A percentile compares a stretch with the other conserved stretches of the same genome.
Evolutionary conservation across 441 rosid species (phyloP).

Genomic region (Populus hybrid): DNA sequence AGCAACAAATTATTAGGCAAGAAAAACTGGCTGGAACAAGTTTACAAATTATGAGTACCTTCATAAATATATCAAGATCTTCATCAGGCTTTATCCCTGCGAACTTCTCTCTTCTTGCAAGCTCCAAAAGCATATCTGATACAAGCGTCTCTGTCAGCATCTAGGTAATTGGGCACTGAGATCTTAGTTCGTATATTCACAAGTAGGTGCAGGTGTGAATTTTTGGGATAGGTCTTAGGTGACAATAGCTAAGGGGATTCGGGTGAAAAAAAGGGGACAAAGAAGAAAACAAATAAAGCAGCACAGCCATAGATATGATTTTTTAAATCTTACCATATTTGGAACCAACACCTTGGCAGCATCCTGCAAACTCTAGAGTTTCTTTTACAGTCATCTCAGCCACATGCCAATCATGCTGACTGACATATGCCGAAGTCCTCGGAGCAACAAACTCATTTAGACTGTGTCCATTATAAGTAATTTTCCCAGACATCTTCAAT

Average conservation of each 20-base stretch:
- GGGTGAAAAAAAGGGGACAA: neutral
- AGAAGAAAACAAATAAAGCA: neutral
- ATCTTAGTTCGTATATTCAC: neutral
- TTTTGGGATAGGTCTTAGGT: neutral
- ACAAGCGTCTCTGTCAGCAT: constrained; percentile 31
- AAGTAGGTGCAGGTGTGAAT: neutral
- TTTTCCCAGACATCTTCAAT: constrained; percentile 72
- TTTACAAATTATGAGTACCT: constrained; percentile 46
- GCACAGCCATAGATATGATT: constrained; percentile 1
- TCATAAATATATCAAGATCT: constrained; percentile 98
- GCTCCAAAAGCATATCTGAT: constrained; percentile 91
- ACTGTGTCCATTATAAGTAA: constrained; percentile 78
- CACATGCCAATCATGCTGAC: constrained; percentile 94
- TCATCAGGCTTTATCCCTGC: constrained; percentile 96
- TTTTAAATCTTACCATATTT: constrained; percentile 67
- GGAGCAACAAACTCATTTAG: constrained; percentile 85
- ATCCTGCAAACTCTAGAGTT: constrained; percentile 84
- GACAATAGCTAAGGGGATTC: neutral
- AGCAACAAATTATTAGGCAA: neutral
- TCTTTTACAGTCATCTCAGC: constrained; percentile 97
- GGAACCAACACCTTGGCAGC: constrained; percentile 96
- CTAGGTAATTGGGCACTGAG: constrained; percentile 5
- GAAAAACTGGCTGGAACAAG: constrained; percentile 5
- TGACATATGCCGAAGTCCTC: constrained; percentile 92
- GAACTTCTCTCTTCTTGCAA: constrained; percentile 90